These are phyloP conservation scores for Begonia loranthoides DNA, from an alignment of 306 rosid genomes.

Conservation along the genomic window DNA sequence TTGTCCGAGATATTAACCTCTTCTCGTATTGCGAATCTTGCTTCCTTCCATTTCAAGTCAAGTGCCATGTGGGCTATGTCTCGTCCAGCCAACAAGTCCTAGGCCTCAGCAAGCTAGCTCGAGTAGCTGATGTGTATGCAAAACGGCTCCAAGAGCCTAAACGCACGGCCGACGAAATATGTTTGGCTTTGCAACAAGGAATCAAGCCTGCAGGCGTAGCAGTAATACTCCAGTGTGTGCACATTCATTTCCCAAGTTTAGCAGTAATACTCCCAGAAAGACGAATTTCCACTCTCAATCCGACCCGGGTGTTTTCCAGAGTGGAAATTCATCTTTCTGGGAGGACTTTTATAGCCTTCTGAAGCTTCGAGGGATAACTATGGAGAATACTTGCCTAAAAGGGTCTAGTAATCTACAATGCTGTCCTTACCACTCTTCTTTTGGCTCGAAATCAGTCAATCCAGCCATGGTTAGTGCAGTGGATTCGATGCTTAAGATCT, in stretches of 20 bases:
- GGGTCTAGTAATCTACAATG: slow-evolving; percentile 30
- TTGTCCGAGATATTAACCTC: slow-evolving; percentile 78
- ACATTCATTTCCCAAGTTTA: slow-evolving; percentile 62
- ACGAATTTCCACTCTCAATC: too few species aligned
- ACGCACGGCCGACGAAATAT: slow-evolving; percentile 41
- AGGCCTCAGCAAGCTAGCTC: slow-evolving; percentile 86
- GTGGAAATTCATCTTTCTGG: slow-evolving; percentile 46
- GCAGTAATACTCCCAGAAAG: too few species aligned
- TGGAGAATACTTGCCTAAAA: slow-evolving; percentile 20
- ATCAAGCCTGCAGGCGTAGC: slow-evolving; percentile 93
- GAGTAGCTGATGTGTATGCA: slow-evolving; percentile 54
- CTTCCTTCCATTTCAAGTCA: slow-evolving; percentile 86
- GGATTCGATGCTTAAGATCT: slow-evolving; percentile 61
- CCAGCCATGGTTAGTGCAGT: slow-evolving; percentile 54
- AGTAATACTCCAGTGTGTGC: slow-evolving; percentile 52
- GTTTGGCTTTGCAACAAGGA: slow-evolving; percentile 42
- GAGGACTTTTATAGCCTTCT: slow-evolving; percentile 59
- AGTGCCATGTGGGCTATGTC: slow-evolving; percentile 87
- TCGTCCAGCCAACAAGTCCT: slow-evolving; percentile 76
- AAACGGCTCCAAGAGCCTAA: slow-evolving; percentile 67
- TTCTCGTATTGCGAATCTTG: slow-evolving; percentile 92
- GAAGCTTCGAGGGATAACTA: slow-evolving; percentile 44
- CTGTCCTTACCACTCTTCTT: slow-evolving; percentile 53
- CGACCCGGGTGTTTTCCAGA: slow-evolving; percentile 71
- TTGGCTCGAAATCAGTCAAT: slow-evolving; percentile 24